phyloP scores from a whole-genome alignment of 2,329 filamentous ascomycete genomes.

The Ramularia collo-cygni region DNA sequence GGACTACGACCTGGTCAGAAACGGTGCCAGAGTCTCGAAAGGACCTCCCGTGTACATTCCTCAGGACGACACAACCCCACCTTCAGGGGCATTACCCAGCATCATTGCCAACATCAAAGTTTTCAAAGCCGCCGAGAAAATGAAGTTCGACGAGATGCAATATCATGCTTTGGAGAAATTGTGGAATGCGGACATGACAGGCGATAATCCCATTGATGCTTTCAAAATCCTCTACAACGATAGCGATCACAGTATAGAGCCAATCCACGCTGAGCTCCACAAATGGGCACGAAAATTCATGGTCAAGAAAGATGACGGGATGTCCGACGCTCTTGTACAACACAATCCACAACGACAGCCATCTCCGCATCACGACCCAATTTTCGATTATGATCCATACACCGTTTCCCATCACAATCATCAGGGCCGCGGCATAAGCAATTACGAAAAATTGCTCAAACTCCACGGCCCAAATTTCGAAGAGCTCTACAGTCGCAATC shows the following conservation, averaged over 20 bases:
- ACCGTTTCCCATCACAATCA: not conserved
- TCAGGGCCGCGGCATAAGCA: constrained; percentile 1
- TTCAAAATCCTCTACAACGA: constrained; percentile 32
- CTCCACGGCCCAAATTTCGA: constrained; percentile 2
- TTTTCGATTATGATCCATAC: not conserved
- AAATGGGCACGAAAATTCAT: constrained; percentile 23
- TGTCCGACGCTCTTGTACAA: not conserved
- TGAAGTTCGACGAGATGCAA: constrained; percentile 34
- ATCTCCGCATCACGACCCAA: no score
- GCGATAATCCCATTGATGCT: constrained; percentile 32
- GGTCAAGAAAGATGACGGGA: constrained; percentile 6
- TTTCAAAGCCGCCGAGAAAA: constrained; percentile 29
- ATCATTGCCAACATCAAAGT: constrained; percentile 23
- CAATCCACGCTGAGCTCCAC: constrained; percentile 22
- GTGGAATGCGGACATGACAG: constrained; percentile 25
- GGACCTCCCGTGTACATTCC: not conserved
- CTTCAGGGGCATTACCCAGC: constrained; percentile 5
- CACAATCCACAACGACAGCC: no score
- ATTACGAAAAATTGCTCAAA: constrained; percentile 4
- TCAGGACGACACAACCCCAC: not conserved
- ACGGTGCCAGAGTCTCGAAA: not conserved
- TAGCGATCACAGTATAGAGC: constrained; percentile 7
- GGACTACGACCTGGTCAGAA: not conserved
- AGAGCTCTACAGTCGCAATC: constrained; percentile 4
- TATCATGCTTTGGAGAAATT: constrained; percentile 30